phyloP scores from a whole-genome alignment of 108 stramenopile genomes.

The Asterionellopsis glacialis region DNA sequence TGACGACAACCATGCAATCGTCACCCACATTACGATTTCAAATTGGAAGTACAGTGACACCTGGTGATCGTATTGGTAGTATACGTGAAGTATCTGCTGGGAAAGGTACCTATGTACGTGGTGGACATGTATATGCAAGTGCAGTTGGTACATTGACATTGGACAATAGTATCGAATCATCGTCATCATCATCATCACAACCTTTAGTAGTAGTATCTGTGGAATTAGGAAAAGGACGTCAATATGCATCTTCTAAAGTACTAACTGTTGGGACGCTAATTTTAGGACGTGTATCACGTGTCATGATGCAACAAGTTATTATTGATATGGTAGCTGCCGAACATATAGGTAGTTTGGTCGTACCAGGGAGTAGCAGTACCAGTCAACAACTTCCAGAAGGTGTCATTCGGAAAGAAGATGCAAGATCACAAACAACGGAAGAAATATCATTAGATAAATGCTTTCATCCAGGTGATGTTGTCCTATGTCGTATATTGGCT shows the following conservation, averaged over 20 bases:
- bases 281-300: slow-evolving; percentile 56
- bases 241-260: slow-evolving; percentile 13
- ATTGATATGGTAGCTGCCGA: slow-evolving; percentile 63
- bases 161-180: not conserved
- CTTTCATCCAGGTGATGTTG: slow-evolving; percentile 81
- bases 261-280: slow-evolving; percentile 53
- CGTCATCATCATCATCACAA: not conserved
- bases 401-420: slow-evolving; percentile 67
- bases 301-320: slow-evolving; percentile 50
- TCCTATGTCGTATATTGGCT: slow-evolving; percentile 72
- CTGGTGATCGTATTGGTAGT: slow-evolving; percentile 73
- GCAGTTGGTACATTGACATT: slow-evolving; percentile 36
- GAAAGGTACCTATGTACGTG: slow-evolving; percentile 57
- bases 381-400: slow-evolving; percentile 20
- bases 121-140: slow-evolving; percentile 59
- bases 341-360: slow-evolving; percentile 1
- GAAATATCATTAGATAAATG: slow-evolving; percentile 61
- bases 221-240: not conserved
- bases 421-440: slow-evolving; percentile 53
- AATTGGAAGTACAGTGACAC: slow-evolving; percentile 47
- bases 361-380: no score
- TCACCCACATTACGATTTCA: slow-evolving; percentile 37
- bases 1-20: no score
- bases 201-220: not conserved
- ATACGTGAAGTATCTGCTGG: slow-evolving; percentile 35